Evolutionary conservation across 2,329 filamentous ascomycete species (phyloP).

Genomic region (Fusarium solani-melongenae): DNA sequence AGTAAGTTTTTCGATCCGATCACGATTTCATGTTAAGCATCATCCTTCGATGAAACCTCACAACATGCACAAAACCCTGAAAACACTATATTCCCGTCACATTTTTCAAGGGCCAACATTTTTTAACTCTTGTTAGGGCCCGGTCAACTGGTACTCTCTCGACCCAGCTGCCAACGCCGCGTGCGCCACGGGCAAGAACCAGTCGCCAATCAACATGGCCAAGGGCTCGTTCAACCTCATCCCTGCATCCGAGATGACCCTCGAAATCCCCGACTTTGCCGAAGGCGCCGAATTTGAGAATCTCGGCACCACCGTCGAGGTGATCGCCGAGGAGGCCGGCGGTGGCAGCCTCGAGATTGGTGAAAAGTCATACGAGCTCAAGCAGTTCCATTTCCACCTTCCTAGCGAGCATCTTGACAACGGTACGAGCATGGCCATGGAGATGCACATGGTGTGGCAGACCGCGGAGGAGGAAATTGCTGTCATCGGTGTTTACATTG

Average conservation of each 20-base stretch:
- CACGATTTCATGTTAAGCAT: constrained; percentile 6
- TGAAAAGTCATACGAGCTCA: constrained; percentile 55
- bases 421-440: constrained; percentile 47
- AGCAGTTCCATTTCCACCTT: constrained; percentile 71
- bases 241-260: constrained; percentile 46
- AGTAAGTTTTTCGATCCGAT: constrained; percentile 37
- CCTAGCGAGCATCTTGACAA: constrained; percentile 68
- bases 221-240: constrained; percentile 41
- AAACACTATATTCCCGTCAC: neutral
- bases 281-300: constrained; percentile 60
- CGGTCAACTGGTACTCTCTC: constrained; percentile 64
- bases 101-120: neutral
- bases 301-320: constrained; percentile 63
- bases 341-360: constrained; percentile 51
- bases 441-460: constrained; percentile 48
- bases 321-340: constrained; percentile 53
- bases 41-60: neutral
- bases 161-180: constrained; percentile 50
- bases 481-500: constrained; percentile 45
- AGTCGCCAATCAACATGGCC: constrained; percentile 67
- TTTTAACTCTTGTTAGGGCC: constrained; percentile 49
- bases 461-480: constrained; percentile 38
- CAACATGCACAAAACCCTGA: neutral
- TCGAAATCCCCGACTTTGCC: constrained; percentile 50
- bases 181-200: constrained; percentile 42